Evolutionary conservation across 2,329 filamentous ascomycete species (phyloP).

Genomic region (Claviceps pazoutovae): DNA sequence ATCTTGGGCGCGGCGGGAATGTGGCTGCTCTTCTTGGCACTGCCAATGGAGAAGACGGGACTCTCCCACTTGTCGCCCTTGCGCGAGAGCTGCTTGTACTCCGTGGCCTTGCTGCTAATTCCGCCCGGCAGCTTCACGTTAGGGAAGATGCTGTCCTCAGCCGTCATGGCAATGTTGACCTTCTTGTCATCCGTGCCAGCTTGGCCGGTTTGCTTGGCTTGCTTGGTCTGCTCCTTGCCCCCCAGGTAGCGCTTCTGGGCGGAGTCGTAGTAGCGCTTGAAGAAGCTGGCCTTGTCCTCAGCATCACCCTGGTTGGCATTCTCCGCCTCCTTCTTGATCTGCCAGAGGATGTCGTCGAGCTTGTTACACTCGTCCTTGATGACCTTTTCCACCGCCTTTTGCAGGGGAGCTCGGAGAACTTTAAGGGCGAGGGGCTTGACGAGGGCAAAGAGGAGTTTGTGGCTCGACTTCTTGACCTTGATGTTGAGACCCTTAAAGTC

Average conservation of each 20-base stretch:
- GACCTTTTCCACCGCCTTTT: conserved; percentile 79
- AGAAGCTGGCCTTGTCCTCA: conserved; percentile 66
- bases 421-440: conserved; percentile 81
- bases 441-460: conserved; percentile 77
- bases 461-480: conserved; percentile 86
- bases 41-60: conserved; percentile 80
- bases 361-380: conserved; percentile 72
- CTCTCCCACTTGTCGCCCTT: conserved; percentile 94
- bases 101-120: conserved; percentile 84
- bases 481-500: conserved; percentile 71
- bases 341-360: conserved; percentile 57
- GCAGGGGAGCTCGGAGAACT: conserved; percentile 67
- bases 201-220: conserved; percentile 42
- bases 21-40: conserved; percentile 55
- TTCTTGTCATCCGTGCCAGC: conserved; percentile 47
- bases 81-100: conserved; percentile 75
- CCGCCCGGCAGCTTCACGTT: conserved; percentile 67
- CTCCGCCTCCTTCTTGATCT: conserved; percentile 73
- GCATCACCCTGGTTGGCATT: conserved; percentile 54
- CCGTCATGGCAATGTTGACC: conserved; percentile 41
- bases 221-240: conserved; percentile 60
- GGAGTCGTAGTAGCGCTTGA: conserved; percentile 68
- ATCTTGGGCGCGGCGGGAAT: conserved; percentile 49
- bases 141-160: conserved; percentile 82
- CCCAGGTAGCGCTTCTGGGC: conserved; percentile 59